Base-by-base conservation (phyloP, 1,284 basidiomycete genomes). In the Pseudozyma tsukubaensis region DNA sequence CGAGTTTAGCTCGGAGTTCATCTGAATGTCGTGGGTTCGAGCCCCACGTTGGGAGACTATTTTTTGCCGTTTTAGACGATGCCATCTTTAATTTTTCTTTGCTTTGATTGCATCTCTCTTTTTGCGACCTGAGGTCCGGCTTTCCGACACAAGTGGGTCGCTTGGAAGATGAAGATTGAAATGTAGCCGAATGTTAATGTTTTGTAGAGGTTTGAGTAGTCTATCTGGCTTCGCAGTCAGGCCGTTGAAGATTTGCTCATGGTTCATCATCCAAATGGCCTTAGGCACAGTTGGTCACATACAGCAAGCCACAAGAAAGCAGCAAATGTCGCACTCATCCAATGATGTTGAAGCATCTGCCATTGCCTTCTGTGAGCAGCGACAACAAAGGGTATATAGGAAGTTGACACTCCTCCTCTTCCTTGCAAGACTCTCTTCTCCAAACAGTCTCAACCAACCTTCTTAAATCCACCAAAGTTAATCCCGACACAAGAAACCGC, bases 1-100 rank as follows among this genome's bases (percentile, higher is more conserved):
- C 64, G 59, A 72, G 64, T 24, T 13, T 43, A 4, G 29, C 35
- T 56, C 59, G 43, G 62, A 50, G 47, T 58, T 39, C 13, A 81
- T 81, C 79, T 78, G 76, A 77, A 81, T 79, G 79, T 81, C 79
- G 76, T 78, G 79, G 79, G 79, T 81, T 81, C 79, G 79, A 81
- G 78, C 79, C 79, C 79, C 79, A 78, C 76, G 79, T 81, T 81
- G 79, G 79, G 79, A 81, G 79, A 58, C 47, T 65, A 4, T 21
- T 51, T 62, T 61, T 61, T 42, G 24, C 39, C n/a, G 1, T 13
- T 21, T 24, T 36, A 9, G 9, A 9, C n/a, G 18, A 14, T 10
- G 32, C 9, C 7, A 37, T n/a, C 34, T 47, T 40, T 29, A 32
- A 43, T 11, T 18, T 50, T 43, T 21, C 13, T 39, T 7, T 12